Evolutionary conservation across 192 early-diverging fungal species (phyloP), one percentile per base, ranked within the genome.

Genomic region (Funneliformis geosporum): DNA sequence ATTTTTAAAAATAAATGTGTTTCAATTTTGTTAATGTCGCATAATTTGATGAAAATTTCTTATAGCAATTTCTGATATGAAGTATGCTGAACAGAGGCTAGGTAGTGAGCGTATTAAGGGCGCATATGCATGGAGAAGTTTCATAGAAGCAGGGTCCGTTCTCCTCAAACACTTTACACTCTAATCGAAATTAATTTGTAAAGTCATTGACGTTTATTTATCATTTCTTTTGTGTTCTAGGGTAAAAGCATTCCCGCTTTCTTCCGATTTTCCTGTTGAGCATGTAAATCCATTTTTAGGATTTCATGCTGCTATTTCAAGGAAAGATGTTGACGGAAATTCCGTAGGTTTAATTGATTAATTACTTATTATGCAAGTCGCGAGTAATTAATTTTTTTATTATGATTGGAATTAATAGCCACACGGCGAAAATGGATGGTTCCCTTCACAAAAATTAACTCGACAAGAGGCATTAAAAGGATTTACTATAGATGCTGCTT

Each of bases 211-310:
- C 39, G 12, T 27, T 33, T 2, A 11, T 11, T 16, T 38, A 80
- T 42, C 11, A 25, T 38, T 50, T 38, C 55, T 8, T 14, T 25
- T 40, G 23, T 81, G 16, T 9, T 46, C 5, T 33, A 87, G 80
- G 43, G 85, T 73, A 66, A 55, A 61, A 10, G 82, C 73, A 60
- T 47, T 89, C 21, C 73, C 87, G 8, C 80, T 90, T 28, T 87
- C 88, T 27, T 85, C 84, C 2, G 89, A 90, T 79, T 91, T 91
- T 73, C 89, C 89, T 9, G 75, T 90, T 9, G 89, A 90, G 67
- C 28, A 73, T 47, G 76, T 81, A 23, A 82, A 91, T 74, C 89
- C 90, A 16, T 78, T 90, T 71, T 67, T 80, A 60, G 90, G 88
- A 7, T 83, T 91, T 27, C 86, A 91, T 75, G 74, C 89, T 12